Evolutionary conservation across 345 rosid species (phyloP), one percentile per base, ranked within the genome.

Genomic region (Populus simonii): DNA sequence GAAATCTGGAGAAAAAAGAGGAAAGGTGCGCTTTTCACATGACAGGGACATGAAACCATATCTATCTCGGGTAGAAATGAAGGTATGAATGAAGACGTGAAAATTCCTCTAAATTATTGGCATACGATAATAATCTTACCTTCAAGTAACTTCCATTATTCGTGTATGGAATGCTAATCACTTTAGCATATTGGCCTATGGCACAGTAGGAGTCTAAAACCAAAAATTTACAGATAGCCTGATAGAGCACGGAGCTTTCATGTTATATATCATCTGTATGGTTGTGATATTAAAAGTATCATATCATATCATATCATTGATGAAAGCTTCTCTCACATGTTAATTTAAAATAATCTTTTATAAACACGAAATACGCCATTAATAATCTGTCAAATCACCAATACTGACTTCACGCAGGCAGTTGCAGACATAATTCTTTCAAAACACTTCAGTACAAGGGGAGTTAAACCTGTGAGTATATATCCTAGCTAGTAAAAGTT

Each of bases 21-120:
- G 96, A 72, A 85, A 88, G 74, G 97, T 95, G 80, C 94, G 90
- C 59, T 91, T 95, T 86, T 87, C 99, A 65, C 85, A 76, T 79
- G 96, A 92, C 76, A 70, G 76, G 63, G 87, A 84, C 73, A 87
- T 83, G 80, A 90, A 85, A 70, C 89, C 90, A 12, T 95, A 88
- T 88, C 88, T 95, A 83, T 92, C 99, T 77, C 88, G 81, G 70
- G 83, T 81, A 49, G 98, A 93, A 82, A 74, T 92, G 71, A 93
- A 90, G 99, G 99, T 92, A 90, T 68, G 72, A 41, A 71, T 73
- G 15, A 45, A 57, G 70, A 45, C n/a, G 57, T 49, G 27, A 41
- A 55, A 53, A 62, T 68, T n/a, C 25, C 39, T 80, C 23, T 38
- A 36, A n/a, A 41, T 27, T 31, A 38, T 62, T 49, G 15, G 13